Conservation (phyloP, 129 eudicot genomes). For the Helianthus annuus region HanXRQr2.0-SUNRISE NC_035433.2:139945705-139946204, state of each 20-base stretch:
- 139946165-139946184: too few species aligned
- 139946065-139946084: not conserved
- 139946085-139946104: not conserved
- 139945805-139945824: slow-evolving; percentile 93
- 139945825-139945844: slow-evolving; percentile 93
- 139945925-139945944: slow-evolving; percentile 8
- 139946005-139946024: slow-evolving; percentile 93
- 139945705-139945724: slow-evolving; percentile 54
- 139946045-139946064: slow-evolving; percentile 46
- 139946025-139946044: slow-evolving; percentile 95
- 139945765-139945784: slow-evolving; percentile 23
- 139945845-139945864: slow-evolving; percentile 96
- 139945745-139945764: slow-evolving; percentile 11
- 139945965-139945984: slow-evolving; percentile 98
- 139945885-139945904: slow-evolving; percentile 64
- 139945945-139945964: slow-evolving; percentile 52
- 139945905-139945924: not conserved
- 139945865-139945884: slow-evolving; percentile 99
- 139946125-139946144: too few species aligned
- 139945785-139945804: slow-evolving; percentile 69
- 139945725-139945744: not conserved
- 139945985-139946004: slow-evolving; percentile 97
- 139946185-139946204: too few species aligned
- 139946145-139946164: too few species aligned
- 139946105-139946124: slow-evolving; percentile 12